Base-by-base conservation (phyloP, 345 rosid genomes). In the Balakata baccata region DNA sequence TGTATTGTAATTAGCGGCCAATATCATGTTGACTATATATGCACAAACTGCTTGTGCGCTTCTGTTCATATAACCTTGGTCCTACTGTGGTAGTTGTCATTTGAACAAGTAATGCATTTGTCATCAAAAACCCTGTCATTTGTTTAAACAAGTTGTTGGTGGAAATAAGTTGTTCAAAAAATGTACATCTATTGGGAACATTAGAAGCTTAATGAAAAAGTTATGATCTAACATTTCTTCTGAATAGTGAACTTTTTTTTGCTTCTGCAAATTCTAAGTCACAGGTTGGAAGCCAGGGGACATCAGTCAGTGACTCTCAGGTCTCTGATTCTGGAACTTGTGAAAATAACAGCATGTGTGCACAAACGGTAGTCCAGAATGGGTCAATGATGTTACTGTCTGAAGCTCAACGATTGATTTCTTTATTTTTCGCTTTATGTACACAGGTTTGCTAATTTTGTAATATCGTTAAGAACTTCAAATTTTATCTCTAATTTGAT, bases 391-490 rank as follows among this genome's bases (percentile, higher is more conserved):
- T 90, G 71, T 84, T 96, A 71, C 60, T 84, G 76, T 70, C 92
- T 74, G 99, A 92, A 83, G 92, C 92, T 74, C 99, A 94, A 77
- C 87, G 94, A 70, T 85, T 84, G n/a, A 79, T 86, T 78, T 94
- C 99, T 78, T 82, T 94, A 78, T 90, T 85, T 86, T 94, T 90
- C 71, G 97, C 98, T 76, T 88, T 94, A 68, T 94, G 98, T 78
- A 90, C 91, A 73, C 92, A 94, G 98, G 99, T 94, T 64, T 66
- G 86, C 63, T 18, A 50, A 51, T 61, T 38, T 65, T 60, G 49
- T 57, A 64, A 43, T 51, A 62, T 23, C 64, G 41, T 73, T 78
- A 61, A 53, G 69, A 67, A 70, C 20, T 74, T 65, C 64, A 39
- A 59, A 68, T 45, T 54, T 60, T 71, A 18, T 25, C 16, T 13